Conservation (phyloP, 176 grass and related monocot species). For the Eragrostis curvula region DNA sequence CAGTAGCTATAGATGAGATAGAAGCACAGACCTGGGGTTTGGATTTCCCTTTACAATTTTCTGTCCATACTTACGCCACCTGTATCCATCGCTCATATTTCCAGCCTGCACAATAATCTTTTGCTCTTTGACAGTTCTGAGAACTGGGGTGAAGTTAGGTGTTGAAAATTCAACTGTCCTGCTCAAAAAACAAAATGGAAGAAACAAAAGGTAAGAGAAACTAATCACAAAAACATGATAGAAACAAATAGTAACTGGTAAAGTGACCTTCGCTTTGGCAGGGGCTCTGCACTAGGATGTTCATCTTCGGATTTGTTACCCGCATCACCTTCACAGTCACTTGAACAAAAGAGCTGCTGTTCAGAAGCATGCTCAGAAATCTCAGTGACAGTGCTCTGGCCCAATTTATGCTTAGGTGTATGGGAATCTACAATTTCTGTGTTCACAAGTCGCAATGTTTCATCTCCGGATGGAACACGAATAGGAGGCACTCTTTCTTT, state of each 20-base stretch:
- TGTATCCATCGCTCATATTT: conserved; percentile 88
- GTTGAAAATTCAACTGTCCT: conserved; percentile 59
- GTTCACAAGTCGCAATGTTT: conserved; percentile 64
- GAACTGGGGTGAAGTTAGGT: conserved; percentile 57
- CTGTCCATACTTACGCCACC: conserved; percentile 99
- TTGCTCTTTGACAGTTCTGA: conserved; percentile 81
- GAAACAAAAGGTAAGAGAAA: conserved; percentile 39
- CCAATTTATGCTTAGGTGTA: conserved; percentile 52
- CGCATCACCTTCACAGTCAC: conserved; percentile 91
- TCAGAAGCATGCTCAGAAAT: conserved; percentile 69
- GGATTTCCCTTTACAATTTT: conserved; percentile 99
- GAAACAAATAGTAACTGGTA: conserved; percentile 15
- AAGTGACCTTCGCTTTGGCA: conserved; percentile 75
- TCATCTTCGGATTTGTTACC: conserved; percentile 67
- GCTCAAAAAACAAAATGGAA: conserved; percentile 42
- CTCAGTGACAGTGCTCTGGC: conserved; percentile 47
- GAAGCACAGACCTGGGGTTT: conserved; percentile 81
- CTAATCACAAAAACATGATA: conserved; percentile 33
- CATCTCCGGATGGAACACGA: conserved; percentile 50
- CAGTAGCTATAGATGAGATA: conserved; percentile 16
- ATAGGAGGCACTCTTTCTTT: conserved; percentile 70
- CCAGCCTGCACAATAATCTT: conserved; percentile 88
- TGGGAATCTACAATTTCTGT: conserved; percentile 64
- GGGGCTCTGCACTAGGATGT: conserved; percentile 52
- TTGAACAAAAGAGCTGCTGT: conserved; percentile 86